phyloP scores from a whole-genome alignment of 2,329 filamentous ascomycete species.

The Corniculantispora saksenae region DNA sequence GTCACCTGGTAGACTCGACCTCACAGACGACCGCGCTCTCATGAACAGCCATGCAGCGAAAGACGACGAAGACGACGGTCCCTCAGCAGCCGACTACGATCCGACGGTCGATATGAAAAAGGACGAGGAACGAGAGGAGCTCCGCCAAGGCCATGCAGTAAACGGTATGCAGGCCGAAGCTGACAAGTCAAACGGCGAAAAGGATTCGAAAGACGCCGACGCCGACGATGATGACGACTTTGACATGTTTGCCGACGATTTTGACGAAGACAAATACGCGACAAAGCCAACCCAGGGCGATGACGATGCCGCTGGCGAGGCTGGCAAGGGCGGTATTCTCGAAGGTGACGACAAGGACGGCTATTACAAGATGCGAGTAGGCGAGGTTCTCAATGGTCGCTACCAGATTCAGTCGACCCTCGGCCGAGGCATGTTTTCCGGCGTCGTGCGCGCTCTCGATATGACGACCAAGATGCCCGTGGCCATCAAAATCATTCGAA shows the following conservation, averaged over 20 bases:
- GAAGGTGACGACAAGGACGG: constrained; percentile 94
- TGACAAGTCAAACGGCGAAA: constrained; percentile 30
- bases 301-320: constrained; percentile 56
- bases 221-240: constrained; percentile 70
- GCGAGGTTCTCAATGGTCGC: constrained; percentile 83
- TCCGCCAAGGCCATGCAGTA: constrained; percentile 59
- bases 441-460: constrained; percentile 87
- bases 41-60: constrained; percentile 59
- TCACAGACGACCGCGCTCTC: constrained; percentile 67
- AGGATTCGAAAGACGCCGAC: constrained; percentile 46
- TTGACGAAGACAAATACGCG: constrained; percentile 66
- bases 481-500: constrained; percentile 96
- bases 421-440: constrained; percentile 94
- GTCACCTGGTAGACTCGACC: constrained; percentile 61
- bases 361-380: constrained; percentile 92
- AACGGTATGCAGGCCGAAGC: constrained; percentile 46
- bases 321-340: constrained; percentile 74
- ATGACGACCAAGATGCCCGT: constrained; percentile 74
- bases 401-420: constrained; percentile 88
- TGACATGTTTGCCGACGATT: constrained; percentile 89
- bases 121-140: constrained; percentile 71
- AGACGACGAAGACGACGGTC: constrained; percentile 62
- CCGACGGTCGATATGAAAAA: constrained; percentile 86
- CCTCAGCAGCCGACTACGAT: constrained; percentile 92
- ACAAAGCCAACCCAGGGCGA: constrained; percentile 46